Base-by-base conservation (phyloP, 1,284 basidiomycete species). In the Ceratobasidium sp. region DNA sequence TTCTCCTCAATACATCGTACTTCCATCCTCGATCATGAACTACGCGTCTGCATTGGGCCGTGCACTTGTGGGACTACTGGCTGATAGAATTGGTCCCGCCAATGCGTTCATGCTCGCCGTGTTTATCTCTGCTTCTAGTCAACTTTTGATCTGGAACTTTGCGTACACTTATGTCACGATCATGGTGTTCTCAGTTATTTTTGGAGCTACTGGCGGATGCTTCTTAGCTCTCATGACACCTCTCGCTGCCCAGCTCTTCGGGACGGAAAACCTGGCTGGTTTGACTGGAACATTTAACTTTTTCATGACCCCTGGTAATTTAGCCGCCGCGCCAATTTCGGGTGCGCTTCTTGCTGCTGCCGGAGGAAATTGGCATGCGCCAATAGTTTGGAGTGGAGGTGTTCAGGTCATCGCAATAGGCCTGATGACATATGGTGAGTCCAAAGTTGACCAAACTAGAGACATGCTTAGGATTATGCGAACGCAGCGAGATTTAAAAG, bases 131-230 rank as follows among this genome's bases (percentile, higher is more conserved):
- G 76, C 76, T 1, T 28, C 76, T 3, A 60, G 75, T 2, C 77
- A 78, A 69, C 72, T 77, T 10, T 57, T 77, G 26, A 73, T 75
- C 18, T 78, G 77, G 77, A 77, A 78, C 50, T 76, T 77, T 26
- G 77, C 76, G 14, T 76, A 75, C 53, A 75, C 46, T 34, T 77
- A 75, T 39, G 73, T 72, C 9, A 73, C 64, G 12, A 76, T 77
- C 39, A 75, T 77, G 72, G 67, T 73, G 41, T 77, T 77, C 43
- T 73, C 76, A 1, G 71, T 77, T 32, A 23, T 74, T 1, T 77
- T 76, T 36, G 77, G 77, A 30, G 45, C 28, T 36, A 46, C 41
- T 1, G 30, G 60, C 16, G 60, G 43, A 36, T 58, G 46, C 3
- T 70, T 74, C 14, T 34, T 75, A 2, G 75, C 74, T 46, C 64